Percentiles rank a stretch among this genome's conserved stretches.
Conservation (phyloP, 75 land plant genomes). For the Picea sitchensis region DNA sequence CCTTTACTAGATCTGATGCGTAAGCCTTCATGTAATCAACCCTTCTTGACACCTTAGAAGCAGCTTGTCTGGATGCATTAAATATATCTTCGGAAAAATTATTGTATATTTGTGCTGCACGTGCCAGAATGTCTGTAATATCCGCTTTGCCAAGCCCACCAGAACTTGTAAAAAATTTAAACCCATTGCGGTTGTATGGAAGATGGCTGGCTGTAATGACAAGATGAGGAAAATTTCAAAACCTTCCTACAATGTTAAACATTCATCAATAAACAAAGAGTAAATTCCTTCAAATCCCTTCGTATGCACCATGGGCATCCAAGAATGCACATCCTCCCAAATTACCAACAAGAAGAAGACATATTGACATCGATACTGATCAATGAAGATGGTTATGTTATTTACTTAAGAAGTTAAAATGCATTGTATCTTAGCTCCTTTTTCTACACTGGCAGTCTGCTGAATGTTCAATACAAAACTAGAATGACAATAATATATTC, state of each 20-base stretch:
- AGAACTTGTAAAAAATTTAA: slow-evolving; percentile 90
- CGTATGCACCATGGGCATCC: neutral
- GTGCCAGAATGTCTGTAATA: slow-evolving; percentile 76
- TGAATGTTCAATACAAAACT: neutral
- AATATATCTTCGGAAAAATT: slow-evolving; percentile 31
- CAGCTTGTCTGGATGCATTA: slow-evolving; percentile 20
- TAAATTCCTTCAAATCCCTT: neutral
- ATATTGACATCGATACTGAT: neutral
- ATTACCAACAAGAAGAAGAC: neutral
- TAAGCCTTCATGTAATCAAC: slow-evolving; percentile 86
- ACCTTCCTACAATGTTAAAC: neutral
- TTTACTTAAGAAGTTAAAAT: neutral
- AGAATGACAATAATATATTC: neutral
- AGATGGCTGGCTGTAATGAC: slow-evolving; percentile 87
- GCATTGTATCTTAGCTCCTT: neutral
- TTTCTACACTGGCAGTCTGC: neutral
- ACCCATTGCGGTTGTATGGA: slow-evolving; percentile 93
- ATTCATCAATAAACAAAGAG: neutral
- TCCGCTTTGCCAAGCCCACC: slow-evolving; percentile 97
- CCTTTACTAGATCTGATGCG: slow-evolving; percentile 73
- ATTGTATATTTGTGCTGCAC: slow-evolving; percentile 69
- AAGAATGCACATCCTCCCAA: neutral
- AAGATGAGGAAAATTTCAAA: slow-evolving; percentile 6
- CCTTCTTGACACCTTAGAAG: slow-evolving; percentile 31
- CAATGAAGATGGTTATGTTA: neutral